phyloP scores from a whole-genome alignment of 139 green algal genomes.

The Tetraselmis chui region DNA sequence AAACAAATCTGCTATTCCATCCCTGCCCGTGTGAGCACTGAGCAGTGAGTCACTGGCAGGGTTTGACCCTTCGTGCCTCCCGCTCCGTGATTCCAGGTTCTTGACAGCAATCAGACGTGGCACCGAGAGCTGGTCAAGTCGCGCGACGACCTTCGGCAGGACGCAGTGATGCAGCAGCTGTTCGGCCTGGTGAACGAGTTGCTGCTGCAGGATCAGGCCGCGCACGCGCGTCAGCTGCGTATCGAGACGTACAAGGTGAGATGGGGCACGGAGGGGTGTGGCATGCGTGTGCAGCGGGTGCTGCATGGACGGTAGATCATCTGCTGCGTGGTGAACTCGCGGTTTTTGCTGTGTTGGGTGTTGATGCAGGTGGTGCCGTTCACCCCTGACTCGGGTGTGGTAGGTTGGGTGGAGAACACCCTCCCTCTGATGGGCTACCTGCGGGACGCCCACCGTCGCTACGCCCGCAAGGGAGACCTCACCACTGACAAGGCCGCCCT shows the following conservation, averaged over 20 bases:
- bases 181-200: constrained; percentile 84
- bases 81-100: not conserved
- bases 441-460: constrained; percentile 36
- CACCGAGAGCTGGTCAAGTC: constrained; percentile 58
- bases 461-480: not conserved
- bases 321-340: no score
- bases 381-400: constrained; percentile 67
- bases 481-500: not conserved
- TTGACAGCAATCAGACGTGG: constrained; percentile 1
- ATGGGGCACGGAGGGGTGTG: no score
- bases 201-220: constrained; percentile 41
- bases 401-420: constrained; percentile 94
- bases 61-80: not conserved
- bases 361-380: constrained; percentile 78
- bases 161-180: constrained; percentile 97
- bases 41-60: not conserved
- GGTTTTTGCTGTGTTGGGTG: not conserved
- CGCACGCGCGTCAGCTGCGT: constrained; percentile 45
- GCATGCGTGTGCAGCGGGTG: no score
- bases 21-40: no score
- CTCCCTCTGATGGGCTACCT: constrained; percentile 60
- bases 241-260: constrained; percentile 76
- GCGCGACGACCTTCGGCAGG: constrained; percentile 82
- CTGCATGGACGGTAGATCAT: no score
- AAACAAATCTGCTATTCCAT: no score